Percentiles rank a stretch among this genome's conserved stretches.
These are phyloP conservation scores for Daldinia caldariorum DNA, from an alignment of 495 filamentous ascomycete species.

Conservation along the genomic window DNA sequence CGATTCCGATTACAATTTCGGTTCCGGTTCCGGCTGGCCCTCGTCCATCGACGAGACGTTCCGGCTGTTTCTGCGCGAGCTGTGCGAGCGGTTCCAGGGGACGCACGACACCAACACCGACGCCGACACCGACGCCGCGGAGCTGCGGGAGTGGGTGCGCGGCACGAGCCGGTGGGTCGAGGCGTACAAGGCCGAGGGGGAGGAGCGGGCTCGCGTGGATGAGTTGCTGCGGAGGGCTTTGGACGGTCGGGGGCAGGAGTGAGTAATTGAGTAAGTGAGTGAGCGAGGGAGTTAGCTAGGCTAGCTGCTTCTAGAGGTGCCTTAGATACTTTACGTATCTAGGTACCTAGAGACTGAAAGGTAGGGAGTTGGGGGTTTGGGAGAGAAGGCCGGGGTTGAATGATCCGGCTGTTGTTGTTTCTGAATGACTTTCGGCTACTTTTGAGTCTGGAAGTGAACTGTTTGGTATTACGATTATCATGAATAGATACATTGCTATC, in stretches of 20 bases:
- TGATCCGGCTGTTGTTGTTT: no score
- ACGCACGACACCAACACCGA: no score
- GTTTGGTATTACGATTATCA: background rate
- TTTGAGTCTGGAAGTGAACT: no score
- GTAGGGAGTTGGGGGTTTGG: background rate
- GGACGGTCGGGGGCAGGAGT: background rate
- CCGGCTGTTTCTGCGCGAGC: background rate
- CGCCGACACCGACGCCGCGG: no score
- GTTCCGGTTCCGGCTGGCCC: background rate
- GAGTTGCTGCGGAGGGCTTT: background rate
- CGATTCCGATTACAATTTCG: no score
- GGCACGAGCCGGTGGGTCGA: background rate
- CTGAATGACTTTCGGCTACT: no score
- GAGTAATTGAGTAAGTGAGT: no score
- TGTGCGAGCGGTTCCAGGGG: slow-evolving; percentile 1
- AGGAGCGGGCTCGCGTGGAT: background rate
- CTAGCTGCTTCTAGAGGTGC: no score
- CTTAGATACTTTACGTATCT: no score
- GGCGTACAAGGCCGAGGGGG: background rate
- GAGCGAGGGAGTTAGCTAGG: no score
- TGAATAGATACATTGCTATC: background rate
- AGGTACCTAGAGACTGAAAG: no score
- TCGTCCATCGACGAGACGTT: background rate
- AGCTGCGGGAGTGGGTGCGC: background rate
- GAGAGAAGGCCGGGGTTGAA: background rate